Evolutionary conservation across 768 basidiomycete species (phyloP), one percentile per base, ranked within the genome.

Genomic region (Dentipellis fragilis): DNA sequence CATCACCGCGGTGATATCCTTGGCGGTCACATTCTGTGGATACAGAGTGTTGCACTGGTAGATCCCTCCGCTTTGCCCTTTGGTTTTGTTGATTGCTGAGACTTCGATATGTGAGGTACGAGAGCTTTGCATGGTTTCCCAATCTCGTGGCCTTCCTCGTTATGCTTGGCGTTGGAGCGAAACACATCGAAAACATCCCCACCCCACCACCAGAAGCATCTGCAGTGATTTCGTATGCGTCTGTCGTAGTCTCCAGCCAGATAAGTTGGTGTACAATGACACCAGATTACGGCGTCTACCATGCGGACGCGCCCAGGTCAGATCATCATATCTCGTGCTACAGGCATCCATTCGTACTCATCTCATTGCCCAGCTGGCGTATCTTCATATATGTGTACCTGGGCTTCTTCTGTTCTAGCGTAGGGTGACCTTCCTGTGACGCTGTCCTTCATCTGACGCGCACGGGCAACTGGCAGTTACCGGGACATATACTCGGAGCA

Each of bases 261-360:
- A 65, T 77, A 58, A 72, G 74, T 49, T 75, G 71, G 69, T 71
- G 70, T 49, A 58, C 71, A 2, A 69, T 78, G 67, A 73, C 70
- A 0, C 66, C 76, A 1, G 78, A 80, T 56, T 79, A 78, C 52
- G 75, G 76, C 10, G 72, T 76, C 19, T 79, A 78, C 57, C 75
- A 79, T 59, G 63, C 62, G 22, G 62, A 64, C 19, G 67, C 66
- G 1, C 65, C 70, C 1, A 67, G 67, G 66, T 70, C 54, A 58
- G 23, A 61, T 57, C 29, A 78, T 57, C 75, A 79, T 59, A 29
- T 29, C 6, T 35, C 10, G 50, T n/a, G 1, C 23, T n/a, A 35
- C 40, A 19, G 2, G 29, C 42, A 54, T 29, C 49, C 21, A 12
- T 54, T 9, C 11, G 14, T 10, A 14, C 34, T 10, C 5, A 10